Evolutionary conservation across 1,284 basidiomycete genomes (phyloP).

Genomic region (Wallemia mellicola): DNA sequence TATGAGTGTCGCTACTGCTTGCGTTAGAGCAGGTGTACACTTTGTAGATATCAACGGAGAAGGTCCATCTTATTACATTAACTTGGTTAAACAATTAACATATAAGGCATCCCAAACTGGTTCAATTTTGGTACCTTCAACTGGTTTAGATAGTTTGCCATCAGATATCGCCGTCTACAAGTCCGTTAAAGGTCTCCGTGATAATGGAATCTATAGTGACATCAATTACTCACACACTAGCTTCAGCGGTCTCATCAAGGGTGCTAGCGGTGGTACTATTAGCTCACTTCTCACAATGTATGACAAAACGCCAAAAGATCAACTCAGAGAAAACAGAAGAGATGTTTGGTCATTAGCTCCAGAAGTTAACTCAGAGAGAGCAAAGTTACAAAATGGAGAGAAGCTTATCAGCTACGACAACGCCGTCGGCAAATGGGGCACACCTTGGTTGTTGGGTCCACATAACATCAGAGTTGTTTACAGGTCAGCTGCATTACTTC

Average conservation of each 20-base stretch:
- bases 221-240: neutral
- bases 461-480: conserved; percentile 1
- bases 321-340: neutral
- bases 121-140: conserved; percentile 35
- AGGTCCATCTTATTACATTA: conserved; percentile 22
- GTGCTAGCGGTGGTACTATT: neutral
- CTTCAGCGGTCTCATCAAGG: neutral
- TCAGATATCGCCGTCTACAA: conserved; percentile 15
- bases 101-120: conserved; percentile 31
- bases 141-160: conserved; percentile 41
- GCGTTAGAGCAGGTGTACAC: conserved; percentile 24
- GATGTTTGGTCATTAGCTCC: neutral
- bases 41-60: conserved; percentile 37
- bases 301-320: neutral
- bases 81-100: conserved; percentile 25
- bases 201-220: neutral
- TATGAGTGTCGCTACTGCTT: conserved; percentile 18
- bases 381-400: neutral
- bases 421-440: neutral
- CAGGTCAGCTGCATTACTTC: neutral
- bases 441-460: neutral
- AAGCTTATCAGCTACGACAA: neutral
- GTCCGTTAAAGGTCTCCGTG: neutral
- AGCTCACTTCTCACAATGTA: neutral
- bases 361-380: neutral